Percentiles rank a stretch among this genome's conserved stretches.
Conservation (phyloP, 176 grass and related monocot genomes). For the Lolium multiflorum region DNA sequence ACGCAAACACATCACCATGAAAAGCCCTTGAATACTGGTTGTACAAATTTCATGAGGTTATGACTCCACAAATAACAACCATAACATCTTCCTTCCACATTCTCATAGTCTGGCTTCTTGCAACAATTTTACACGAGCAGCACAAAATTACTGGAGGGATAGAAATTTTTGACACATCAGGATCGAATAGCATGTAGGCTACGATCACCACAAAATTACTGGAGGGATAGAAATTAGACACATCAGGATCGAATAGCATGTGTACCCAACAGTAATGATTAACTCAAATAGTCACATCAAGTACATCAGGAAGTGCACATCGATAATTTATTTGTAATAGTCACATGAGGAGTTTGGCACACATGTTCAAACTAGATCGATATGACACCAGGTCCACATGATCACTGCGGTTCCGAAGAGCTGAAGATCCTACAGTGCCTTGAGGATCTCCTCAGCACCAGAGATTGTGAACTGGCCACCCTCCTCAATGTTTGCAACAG, state of each 20-base stretch:
- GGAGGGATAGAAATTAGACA: not conserved
- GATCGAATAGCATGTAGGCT: not conserved
- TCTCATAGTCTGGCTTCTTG: not conserved
- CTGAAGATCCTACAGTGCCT: constrained; percentile 63
- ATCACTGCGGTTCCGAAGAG: not conserved
- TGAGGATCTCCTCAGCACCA: constrained; percentile 96
- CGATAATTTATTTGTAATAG: constrained; percentile 40
- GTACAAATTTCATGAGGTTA: not conserved
- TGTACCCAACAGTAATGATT: not conserved
- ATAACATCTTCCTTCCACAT: not conserved
- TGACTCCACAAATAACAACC: not conserved
- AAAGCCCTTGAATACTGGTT: not conserved
- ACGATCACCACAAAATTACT: too few relatives aligned
- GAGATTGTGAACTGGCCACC: constrained; percentile 93
- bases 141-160: not conserved
- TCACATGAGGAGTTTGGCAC: not conserved
- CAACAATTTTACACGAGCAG: not conserved
- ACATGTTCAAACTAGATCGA: constrained; percentile 23
- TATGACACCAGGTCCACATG: not conserved
- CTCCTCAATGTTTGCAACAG: constrained; percentile 88
- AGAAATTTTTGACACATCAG: not conserved
- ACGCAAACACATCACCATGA: not conserved
- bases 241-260: not conserved
- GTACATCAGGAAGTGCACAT: constrained; percentile 3
- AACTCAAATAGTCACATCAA: constrained; percentile 1